Evolutionary conservation across 805 yeast species (phyloP), one percentile per base, ranked within the genome.

Genomic region (Kodamaea kakaduensis): DNA sequence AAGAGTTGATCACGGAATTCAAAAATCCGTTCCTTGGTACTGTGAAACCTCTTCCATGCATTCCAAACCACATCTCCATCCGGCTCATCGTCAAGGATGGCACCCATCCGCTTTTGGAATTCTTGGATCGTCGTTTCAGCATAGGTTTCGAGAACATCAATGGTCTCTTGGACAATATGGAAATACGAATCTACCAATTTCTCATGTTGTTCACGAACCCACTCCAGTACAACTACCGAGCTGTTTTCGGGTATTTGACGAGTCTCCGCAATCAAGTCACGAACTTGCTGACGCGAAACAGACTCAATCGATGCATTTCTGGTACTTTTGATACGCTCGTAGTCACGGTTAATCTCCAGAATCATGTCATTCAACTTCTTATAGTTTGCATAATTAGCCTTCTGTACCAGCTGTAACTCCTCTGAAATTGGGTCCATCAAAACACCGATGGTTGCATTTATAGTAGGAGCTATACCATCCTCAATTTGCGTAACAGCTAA

Each of bases 91-190:
- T 75, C 19, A 77, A 77, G 43, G 37, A 61, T 44, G 14, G 63
- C 60, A 34, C 78, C 71, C 50, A 83, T 68, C 39, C 76, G 71
- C 34, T 73, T 72, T 6, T 83, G 73, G 59, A 80, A 82, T 45
- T 81, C 86, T 45, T 62, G 69, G 36, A 82, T 68, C 18, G 84
- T 69, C 5, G 77, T 72, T 36, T 82, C 88, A 5, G 81, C 78
- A 66, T 83, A 84, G 42, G 83, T 83, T 54, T 83, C 89, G 51
- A 79, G 71, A 0, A 80, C 70, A 43, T 84, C 89, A 35, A 82
- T 67, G 23, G 80, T 70, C 18, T 56, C 57, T 38, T 67, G 73
- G 15, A 59, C 45, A 3, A 48, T 52, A 12, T 39, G 37, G 33
- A 58, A 64, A 44, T 67, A 67, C 25, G 50, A 41, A 8, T 43